Evolutionary conservation across 345 rosid species (phyloP).

Genomic region (Cardiospermum halicacabum): DNA sequence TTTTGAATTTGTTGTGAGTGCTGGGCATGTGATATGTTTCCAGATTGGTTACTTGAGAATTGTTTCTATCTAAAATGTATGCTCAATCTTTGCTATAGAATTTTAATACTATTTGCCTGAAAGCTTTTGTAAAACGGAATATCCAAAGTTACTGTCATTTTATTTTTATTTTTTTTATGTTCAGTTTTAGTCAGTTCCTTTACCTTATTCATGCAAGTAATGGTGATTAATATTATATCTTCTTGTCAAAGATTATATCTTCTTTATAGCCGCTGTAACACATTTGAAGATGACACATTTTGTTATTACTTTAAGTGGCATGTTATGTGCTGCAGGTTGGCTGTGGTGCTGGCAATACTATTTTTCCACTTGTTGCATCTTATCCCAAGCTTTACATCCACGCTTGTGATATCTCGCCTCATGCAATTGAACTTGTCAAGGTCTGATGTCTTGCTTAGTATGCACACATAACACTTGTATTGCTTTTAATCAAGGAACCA

Average conservation of each 20-base stretch:
- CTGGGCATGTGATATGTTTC: neutral
- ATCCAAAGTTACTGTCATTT: neutral
- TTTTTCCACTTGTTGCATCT: constrained; percentile 47
- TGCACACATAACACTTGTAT: neutral
- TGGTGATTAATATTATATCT: neutral
- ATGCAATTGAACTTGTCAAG: constrained; percentile 43
- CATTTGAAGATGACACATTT: neutral
- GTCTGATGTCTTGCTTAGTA: constrained; percentile 12
- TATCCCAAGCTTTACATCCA: constrained; percentile 41
- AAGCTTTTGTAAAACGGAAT: too few species aligned
- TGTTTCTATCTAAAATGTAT: neutral
- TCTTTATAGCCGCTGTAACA: neutral
- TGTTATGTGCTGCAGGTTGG: constrained; percentile 36
- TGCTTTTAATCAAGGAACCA: neutral
- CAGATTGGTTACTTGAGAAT: neutral
- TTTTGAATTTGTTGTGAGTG: neutral
- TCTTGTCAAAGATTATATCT: neutral
- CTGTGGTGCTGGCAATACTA: constrained; percentile 59
- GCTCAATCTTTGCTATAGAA: too few species aligned
- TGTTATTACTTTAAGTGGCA: neutral
- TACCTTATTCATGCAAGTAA: neutral
- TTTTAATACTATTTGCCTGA: too few species aligned
- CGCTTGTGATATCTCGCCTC: constrained; percentile 54
- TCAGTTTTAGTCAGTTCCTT: neutral
- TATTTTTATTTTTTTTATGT: neutral